Conservation (phyloP, 2,329 filamentous ascomycete genomes). For the Diaporthe sp. region DNA sequence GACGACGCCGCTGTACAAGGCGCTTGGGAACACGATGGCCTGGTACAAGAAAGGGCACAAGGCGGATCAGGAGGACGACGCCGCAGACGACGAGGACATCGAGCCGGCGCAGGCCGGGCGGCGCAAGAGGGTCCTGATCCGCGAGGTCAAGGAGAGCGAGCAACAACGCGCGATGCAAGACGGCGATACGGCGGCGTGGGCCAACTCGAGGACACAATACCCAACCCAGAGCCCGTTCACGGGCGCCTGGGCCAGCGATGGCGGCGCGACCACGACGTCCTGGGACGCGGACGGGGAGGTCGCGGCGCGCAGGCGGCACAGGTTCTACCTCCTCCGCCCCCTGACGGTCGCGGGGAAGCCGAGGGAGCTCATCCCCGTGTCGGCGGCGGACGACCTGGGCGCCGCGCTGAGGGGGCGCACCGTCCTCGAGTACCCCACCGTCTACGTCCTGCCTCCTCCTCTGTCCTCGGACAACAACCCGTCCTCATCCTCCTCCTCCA, state of each 20-base stretch:
- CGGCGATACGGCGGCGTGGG: slow-evolving; percentile 37
- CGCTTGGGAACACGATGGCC: slow-evolving; percentile 40
- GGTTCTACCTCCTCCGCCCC: slow-evolving; percentile 44
- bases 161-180: slow-evolving; percentile 36
- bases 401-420: slow-evolving; percentile 64
- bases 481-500: neutral
- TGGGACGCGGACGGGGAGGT: slow-evolving; percentile 40
- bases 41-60: slow-evolving; percentile 38
- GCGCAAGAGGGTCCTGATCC: slow-evolving; percentile 24
- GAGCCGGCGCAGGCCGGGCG: slow-evolving; percentile 14
- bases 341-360: slow-evolving; percentile 26
- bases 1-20: slow-evolving; percentile 42
- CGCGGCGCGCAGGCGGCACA: slow-evolving; percentile 26
- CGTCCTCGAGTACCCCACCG: slow-evolving; percentile 78
- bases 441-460: slow-evolving; percentile 65
- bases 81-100: slow-evolving; percentile 33
- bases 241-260: slow-evolving; percentile 39
- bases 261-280: slow-evolving; percentile 13
- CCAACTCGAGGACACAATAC: slow-evolving; percentile 34
- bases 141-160: slow-evolving; percentile 33
- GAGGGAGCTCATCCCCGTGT: slow-evolving; percentile 63
- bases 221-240: slow-evolving; percentile 41
- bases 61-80: slow-evolving; percentile 26
- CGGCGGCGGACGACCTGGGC: slow-evolving; percentile 57
- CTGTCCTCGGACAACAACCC: slow-evolving; percentile 31